Conservation (phyloP, 257 asterid genomes). For the Solanum rostratum region DNA sequence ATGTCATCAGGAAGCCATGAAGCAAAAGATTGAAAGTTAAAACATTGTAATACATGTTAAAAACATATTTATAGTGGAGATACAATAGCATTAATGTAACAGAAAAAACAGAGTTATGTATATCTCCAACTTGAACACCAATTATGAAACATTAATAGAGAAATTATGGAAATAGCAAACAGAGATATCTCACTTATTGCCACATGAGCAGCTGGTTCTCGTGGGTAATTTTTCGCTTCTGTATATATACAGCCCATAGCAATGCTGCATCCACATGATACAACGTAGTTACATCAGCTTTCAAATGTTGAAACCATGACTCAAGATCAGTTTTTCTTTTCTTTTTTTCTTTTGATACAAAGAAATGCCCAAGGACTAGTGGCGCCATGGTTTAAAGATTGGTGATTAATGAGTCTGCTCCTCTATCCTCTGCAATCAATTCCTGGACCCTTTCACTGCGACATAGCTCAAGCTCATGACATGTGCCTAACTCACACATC, state of each 20-base stretch:
- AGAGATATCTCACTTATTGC: conserved; percentile 68
- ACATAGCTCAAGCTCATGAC: background rate
- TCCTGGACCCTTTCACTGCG: background rate
- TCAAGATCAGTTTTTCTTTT: background rate
- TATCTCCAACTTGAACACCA: background rate
- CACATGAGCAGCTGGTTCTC: conserved; percentile 99
- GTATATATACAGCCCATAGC: conserved; percentile 93
- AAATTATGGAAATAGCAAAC: background rate
- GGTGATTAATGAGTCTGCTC: background rate
- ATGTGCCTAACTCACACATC: background rate
- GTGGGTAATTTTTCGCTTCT: conserved; percentile 87
- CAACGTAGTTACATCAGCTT: conserved; percentile 1
- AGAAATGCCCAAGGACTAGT: background rate
- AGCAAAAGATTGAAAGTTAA: background rate
- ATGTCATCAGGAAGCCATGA: background rate
- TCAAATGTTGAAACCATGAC: background rate
- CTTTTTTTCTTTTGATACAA: background rate
- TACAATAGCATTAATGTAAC: background rate
- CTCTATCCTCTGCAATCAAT: background rate
- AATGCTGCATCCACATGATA: conserved; percentile 49
- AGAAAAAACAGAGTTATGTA: background rate
- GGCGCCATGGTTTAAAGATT: background rate
- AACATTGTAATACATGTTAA: background rate
- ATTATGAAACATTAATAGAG: background rate
- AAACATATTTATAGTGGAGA: background rate